These are phyloP conservation scores for Claviceps digitariae DNA, from an alignment of 2,329 filamentous ascomycete genomes.

Conservation along the genomic window DNA sequence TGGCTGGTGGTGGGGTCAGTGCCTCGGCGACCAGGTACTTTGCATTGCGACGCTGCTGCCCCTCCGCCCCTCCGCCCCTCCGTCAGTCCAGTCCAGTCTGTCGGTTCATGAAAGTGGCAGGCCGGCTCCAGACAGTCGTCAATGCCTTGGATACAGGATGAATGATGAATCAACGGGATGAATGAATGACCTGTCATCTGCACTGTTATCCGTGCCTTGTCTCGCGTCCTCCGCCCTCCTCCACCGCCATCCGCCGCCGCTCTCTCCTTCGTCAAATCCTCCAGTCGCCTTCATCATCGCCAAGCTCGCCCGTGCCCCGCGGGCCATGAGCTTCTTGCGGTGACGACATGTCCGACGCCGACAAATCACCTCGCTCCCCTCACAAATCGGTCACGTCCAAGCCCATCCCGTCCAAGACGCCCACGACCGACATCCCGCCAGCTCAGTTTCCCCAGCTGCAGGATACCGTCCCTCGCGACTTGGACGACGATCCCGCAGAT, in stretches of 20 bases:
- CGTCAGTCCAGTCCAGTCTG: no score
- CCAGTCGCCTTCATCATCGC: neutral
- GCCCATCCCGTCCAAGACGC: constrained; percentile 16
- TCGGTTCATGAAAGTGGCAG: neutral
- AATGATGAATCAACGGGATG: no score
- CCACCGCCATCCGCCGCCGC: neutral
- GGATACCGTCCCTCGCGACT: constrained; percentile 9
- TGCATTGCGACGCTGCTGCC: neutral
- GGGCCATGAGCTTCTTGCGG: constrained; percentile 18
- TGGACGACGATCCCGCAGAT: constrained; percentile 20
- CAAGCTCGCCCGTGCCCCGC: neutral
- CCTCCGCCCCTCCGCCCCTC: neutral
- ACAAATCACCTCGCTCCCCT: constrained; percentile 13
- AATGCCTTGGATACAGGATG: neutral
- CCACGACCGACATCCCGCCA: constrained; percentile 5
- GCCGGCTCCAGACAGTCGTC: neutral
- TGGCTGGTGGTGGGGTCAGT: no score
- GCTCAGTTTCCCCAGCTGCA: constrained; percentile 10
- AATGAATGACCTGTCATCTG: neutral
- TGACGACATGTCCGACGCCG: constrained; percentile 30
- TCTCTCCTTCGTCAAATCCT: neutral
- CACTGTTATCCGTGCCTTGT: neutral
- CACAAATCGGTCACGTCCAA: constrained; percentile 16
- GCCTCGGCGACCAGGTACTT: no score
- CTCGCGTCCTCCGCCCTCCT: neutral